Evolutionary conservation across 805 yeast genomes (phyloP).

Genomic region (Wickerhamiella sergipiensis): DNA sequence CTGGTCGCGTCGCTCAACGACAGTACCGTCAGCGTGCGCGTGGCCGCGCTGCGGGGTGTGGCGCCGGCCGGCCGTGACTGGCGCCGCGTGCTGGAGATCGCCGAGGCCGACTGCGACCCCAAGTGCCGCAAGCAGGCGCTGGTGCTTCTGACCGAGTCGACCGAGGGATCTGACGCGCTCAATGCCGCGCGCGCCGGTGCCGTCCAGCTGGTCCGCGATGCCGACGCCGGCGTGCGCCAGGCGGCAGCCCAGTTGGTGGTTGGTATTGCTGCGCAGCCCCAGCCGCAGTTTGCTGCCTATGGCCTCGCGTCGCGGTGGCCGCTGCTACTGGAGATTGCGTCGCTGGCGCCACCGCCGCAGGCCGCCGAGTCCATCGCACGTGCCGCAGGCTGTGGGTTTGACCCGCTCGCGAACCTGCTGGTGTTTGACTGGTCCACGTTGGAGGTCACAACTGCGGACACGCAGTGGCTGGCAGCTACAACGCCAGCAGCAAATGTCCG

Average conservation of each 20-base stretch:
- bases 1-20: conserved; percentile 7
- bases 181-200: neutral
- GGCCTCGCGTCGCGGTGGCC: neutral
- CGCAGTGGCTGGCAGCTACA: neutral
- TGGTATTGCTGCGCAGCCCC: neutral
- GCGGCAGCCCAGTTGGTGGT: neutral
- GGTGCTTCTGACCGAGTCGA: neutral
- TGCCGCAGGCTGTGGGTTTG: neutral
- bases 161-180: neutral
- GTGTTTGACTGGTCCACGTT: neutral
- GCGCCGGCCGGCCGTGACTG: neutral
- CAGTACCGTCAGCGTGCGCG: conserved; percentile 9
- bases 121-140: conserved; percentile 11
- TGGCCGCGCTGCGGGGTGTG: conserved; percentile 5
- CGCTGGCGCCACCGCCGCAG: neutral
- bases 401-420: neutral
- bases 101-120: conserved; percentile 10
- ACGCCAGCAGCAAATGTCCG: neutral
- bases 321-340: neutral
- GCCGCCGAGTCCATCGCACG: neutral
- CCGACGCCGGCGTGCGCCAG: neutral
- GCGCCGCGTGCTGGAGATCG: conserved; percentile 7
- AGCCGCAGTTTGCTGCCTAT: neutral
- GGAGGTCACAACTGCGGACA: neutral
- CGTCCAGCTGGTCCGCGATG: neutral